Percentiles rank a stretch among this genome's conserved stretches.
These are phyloP conservation scores for Gracilaria gracilis DNA, from an alignment of 23 red algal genomes.

Conservation along the genomic window DNA sequence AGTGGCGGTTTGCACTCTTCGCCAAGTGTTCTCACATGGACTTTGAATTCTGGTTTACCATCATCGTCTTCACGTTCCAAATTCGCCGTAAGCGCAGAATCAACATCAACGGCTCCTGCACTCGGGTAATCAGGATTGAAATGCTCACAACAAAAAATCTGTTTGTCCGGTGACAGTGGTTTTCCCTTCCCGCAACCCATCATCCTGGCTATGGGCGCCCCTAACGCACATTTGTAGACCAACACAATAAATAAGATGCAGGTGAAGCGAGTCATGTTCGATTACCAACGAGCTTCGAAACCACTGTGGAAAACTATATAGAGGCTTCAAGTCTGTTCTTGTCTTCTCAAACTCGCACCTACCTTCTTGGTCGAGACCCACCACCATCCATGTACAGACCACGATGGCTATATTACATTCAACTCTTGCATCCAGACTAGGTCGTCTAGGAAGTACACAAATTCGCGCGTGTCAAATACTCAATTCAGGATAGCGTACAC, in stretches of 20 bases:
- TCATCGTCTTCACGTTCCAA: not conserved
- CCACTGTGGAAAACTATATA: too few relatives aligned
- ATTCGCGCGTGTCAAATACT: conserved; percentile 7
- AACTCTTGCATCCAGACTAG: not conserved
- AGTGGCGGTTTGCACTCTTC: conserved; percentile 14
- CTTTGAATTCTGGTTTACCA: not conserved
- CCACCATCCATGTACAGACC: not conserved
- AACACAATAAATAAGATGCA: not conserved
- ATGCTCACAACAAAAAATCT: conserved; percentile 62
- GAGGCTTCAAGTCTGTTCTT: not conserved
- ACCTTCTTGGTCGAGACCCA: not conserved
- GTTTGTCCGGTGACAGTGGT: conserved; percentile 22
- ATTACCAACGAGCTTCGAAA: not conserved
- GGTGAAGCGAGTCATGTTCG: not conserved
- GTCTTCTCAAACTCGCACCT: not conserved
- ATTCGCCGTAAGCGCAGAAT: not conserved
- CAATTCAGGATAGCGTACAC: conserved; percentile 35
- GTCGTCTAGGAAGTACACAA: not conserved
- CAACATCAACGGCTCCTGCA: not conserved
- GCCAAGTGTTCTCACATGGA: conserved; percentile 34
- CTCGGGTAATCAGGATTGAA: conserved; percentile 63
- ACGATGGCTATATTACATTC: not conserved
- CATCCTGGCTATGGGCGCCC: conserved; percentile 45
- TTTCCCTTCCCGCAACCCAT: conserved; percentile 42
- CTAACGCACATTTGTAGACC: not conserved